Percentiles rank a stretch among this genome's conserved stretches.
phyloP scores from a whole-genome alignment of 805 yeast species.

The Yarrowia osloensis region DNA sequence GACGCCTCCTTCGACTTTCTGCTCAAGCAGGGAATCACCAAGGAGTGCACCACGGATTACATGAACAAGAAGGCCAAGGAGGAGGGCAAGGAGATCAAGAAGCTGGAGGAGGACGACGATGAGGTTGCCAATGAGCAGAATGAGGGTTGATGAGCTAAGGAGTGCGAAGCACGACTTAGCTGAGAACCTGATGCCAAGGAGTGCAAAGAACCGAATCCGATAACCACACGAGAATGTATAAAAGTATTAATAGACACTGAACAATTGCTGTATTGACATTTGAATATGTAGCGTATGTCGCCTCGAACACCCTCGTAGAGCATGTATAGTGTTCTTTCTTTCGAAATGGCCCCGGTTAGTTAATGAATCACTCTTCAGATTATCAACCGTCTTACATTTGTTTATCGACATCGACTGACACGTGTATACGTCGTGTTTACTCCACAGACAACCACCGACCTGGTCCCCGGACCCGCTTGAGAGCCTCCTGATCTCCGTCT shows the following conservation, averaged over 20 bases:
- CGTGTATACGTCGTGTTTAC: too few species aligned
- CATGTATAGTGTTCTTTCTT: too few species aligned
- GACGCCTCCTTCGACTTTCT: constrained; percentile 62
- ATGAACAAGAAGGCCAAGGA: constrained; percentile 27
- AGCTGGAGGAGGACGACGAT: constrained; percentile 21
- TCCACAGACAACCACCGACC: background rate
- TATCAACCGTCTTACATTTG: too few species aligned
- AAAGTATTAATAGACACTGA: background rate
- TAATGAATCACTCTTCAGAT: too few species aligned
- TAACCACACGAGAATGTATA: background rate
- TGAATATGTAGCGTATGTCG: too few species aligned
- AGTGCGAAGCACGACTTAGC: background rate
- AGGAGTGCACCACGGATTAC: constrained; percentile 11
- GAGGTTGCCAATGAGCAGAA: constrained; percentile 28
- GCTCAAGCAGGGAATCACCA: constrained; percentile 41
- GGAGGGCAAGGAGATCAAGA: constrained; percentile 27
- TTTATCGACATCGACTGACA: too few species aligned
- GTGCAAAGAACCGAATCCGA: too few species aligned
- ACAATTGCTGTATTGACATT: too few species aligned
- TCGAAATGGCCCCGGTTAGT: too few species aligned
- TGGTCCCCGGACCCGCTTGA: background rate
- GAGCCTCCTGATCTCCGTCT: background rate
- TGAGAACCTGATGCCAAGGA: too few species aligned
- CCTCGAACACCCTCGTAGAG: too few species aligned
- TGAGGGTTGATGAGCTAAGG: background rate